These are phyloP conservation scores for Helianthus tuberosus DNA, from an alignment of 129 eudicot species.

Conservation along the genomic window DNA sequence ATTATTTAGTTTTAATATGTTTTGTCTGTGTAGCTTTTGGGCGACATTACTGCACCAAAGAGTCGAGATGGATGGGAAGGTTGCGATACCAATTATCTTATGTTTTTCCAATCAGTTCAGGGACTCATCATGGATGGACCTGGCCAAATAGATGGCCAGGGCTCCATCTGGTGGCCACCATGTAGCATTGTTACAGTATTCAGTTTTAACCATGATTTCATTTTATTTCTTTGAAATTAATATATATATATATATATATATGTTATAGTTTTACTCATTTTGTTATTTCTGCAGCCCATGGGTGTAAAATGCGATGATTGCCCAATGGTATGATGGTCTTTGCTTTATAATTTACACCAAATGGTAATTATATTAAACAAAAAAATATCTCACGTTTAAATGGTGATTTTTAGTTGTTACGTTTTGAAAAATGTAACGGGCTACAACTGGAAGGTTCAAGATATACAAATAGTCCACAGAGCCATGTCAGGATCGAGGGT, in stretches of 20 bases:
- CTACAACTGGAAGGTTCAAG: conserved; percentile 24
- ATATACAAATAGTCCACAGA: conserved; percentile 33
- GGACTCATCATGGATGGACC: conserved; percentile 30
- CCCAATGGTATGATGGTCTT: conserved; percentile 1
- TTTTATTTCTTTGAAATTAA: background rate
- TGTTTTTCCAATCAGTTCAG: conserved; percentile 4
- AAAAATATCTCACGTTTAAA: background rate
- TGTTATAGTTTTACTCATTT: background rate
- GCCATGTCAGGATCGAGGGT: conserved; percentile 12
- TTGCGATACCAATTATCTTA: conserved; percentile 5
- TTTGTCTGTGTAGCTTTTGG: conserved; percentile 26
- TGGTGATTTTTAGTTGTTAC: conserved; percentile 20
- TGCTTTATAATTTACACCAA: background rate
- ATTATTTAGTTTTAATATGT: too few species aligned
- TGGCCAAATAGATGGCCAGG: conserved; percentile 41
- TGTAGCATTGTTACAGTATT: background rate
- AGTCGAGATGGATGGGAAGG: conserved; percentile 27
- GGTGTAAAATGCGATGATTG: background rate
- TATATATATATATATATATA: too few species aligned
- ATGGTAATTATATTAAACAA: background rate
- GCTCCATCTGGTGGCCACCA: conserved; percentile 36
- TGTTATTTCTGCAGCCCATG: background rate
- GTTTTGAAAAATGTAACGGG: conserved; percentile 20
- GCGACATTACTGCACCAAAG: conserved; percentile 31
- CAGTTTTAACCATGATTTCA: background rate